Conservation (phyloP, 2,329 filamentous ascomycete species). For the Nemania sp. region DNA sequence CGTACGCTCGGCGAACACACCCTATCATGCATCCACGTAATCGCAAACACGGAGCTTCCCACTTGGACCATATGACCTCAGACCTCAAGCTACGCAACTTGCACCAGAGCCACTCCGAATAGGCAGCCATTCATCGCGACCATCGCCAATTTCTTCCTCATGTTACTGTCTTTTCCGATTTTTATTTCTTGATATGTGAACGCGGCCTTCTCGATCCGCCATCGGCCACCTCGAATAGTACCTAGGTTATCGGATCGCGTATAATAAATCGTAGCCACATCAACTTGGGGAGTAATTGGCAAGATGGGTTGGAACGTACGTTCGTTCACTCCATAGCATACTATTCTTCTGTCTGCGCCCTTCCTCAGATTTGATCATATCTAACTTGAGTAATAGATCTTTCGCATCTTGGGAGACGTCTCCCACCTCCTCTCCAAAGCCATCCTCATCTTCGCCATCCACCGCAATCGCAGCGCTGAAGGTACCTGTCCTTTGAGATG, state of each 20-base stretch:
- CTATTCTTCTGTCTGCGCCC: neutral
- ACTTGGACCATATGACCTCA: constrained; percentile 26
- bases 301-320: constrained; percentile 51
- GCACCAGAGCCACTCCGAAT: constrained; percentile 3
- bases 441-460: constrained; percentile 91
- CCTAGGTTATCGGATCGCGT: constrained; percentile 16
- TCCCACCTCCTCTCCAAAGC: constrained; percentile 88
- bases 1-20: neutral
- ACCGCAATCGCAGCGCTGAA: constrained; percentile 88
- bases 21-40: constrained; percentile 29
- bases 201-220: constrained; percentile 32
- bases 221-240: constrained; percentile 11
- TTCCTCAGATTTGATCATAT: too few species aligned
- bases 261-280: constrained; percentile 28
- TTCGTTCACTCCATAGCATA: constrained; percentile 29
- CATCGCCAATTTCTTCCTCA: neutral
- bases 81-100: constrained; percentile 1
- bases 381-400: constrained; percentile 57
- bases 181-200: constrained; percentile 38
- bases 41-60: constrained; percentile 24
- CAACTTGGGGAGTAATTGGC: constrained; percentile 22
- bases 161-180: neutral
- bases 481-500: constrained; percentile 59
- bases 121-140: constrained; percentile 23
- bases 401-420: constrained; percentile 85